These are phyloP conservation scores for Talaromyces sp. DNA, from an alignment of 2,329 filamentous ascomycete species.

Conservation along the genomic window DNA sequence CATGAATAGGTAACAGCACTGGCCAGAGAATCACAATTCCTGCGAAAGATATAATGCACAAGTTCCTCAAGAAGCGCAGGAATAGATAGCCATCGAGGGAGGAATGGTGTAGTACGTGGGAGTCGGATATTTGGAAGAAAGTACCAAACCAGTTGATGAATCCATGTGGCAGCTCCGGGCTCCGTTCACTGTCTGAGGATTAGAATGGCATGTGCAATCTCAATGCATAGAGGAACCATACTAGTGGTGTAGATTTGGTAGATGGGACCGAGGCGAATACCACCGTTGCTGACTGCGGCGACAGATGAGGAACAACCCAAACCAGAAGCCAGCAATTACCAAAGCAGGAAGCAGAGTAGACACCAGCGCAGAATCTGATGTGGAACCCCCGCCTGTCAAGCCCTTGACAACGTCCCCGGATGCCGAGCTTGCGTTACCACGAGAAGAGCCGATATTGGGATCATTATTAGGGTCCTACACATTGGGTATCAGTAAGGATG, in stretches of 20 bases:
- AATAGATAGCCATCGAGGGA: slow-evolving; percentile 92
- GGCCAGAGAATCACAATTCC: slow-evolving; percentile 85
- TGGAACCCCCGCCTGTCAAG: slow-evolving; percentile 36
- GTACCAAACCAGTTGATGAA: slow-evolving; percentile 55
- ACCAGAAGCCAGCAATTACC: slow-evolving; percentile 43
- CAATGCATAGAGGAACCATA: slow-evolving; percentile 22
- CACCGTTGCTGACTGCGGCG: slow-evolving; percentile 46
- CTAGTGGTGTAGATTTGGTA: slow-evolving; percentile 43
- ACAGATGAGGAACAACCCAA: slow-evolving; percentile 47
- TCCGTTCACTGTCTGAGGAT: slow-evolving; percentile 39
- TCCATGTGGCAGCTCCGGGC: slow-evolving; percentile 46
- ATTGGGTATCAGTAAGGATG: not conserved
- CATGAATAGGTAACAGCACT: slow-evolving; percentile 80
- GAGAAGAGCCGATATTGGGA: slow-evolving; percentile 41
- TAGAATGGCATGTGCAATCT: slow-evolving; percentile 10
- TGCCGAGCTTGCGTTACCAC: slow-evolving; percentile 37
- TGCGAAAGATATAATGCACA: slow-evolving; percentile 73
- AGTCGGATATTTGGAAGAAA: slow-evolving; percentile 61
- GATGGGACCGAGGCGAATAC: slow-evolving; percentile 44
- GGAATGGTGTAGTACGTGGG: slow-evolving; percentile 81
- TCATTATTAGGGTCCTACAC: slow-evolving; percentile 38
- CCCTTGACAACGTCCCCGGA: slow-evolving; percentile 30
- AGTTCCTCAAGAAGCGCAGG: slow-evolving; percentile 77
- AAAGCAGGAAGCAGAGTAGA: slow-evolving; percentile 50
- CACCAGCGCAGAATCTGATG: slow-evolving; percentile 50